Percentiles rank a stretch among this genome's conserved stretches.
These are phyloP conservation scores for Aspergillus hortae DNA, from an alignment of 2,329 filamentous ascomycete genomes.

Conservation along the genomic window DNA sequence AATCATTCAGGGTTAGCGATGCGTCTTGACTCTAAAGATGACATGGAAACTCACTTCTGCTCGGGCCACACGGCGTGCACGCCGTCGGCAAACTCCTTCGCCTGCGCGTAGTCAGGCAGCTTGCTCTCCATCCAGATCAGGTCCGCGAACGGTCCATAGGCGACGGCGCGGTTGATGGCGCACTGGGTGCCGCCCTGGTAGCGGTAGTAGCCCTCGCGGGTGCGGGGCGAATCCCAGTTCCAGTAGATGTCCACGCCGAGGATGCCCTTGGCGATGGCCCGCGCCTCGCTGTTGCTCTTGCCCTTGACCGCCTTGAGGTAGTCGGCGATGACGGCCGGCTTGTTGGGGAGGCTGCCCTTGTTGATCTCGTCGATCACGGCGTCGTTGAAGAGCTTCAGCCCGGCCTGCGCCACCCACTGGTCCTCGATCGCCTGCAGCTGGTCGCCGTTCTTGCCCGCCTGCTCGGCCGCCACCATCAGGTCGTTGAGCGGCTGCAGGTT, in stretches of 20 bases:
- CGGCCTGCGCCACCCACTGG: conserved; percentile 73
- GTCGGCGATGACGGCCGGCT: conserved; percentile 61
- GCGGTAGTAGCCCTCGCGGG: conserved; percentile 91
- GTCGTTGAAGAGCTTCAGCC: conserved; percentile 84
- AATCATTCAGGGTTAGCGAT: conserved; percentile 16
- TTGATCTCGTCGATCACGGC: conserved; percentile 82
- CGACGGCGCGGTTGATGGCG: conserved; percentile 83
- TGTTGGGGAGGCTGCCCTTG: conserved; percentile 60
- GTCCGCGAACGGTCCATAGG: conserved; percentile 90
- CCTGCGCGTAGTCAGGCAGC: conserved; percentile 85
- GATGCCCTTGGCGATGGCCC: conserved; percentile 71
- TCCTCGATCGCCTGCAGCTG: conserved; percentile 91
- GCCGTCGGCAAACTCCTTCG: conserved; percentile 86
- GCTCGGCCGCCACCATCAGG: conserved; percentile 83
- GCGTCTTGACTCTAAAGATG: background rate
- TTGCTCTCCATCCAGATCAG: conserved; percentile 99
- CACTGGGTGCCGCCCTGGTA: conserved; percentile 88
- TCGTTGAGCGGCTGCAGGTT: conserved; percentile 79
- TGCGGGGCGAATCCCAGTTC: conserved; percentile 92
- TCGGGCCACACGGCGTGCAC: conserved; percentile 94
- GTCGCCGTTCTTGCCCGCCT: conserved; percentile 71
- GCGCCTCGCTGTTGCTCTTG: conserved; percentile 80
- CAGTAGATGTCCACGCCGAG: conserved; percentile 82
- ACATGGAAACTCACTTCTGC: conserved; percentile 68
- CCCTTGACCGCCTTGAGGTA: conserved; percentile 70